Evolutionary conservation across 2,329 filamentous ascomycete species (phyloP), one percentile per base, ranked within the genome.

Genomic region (Paecilomyces niveus): DNA sequence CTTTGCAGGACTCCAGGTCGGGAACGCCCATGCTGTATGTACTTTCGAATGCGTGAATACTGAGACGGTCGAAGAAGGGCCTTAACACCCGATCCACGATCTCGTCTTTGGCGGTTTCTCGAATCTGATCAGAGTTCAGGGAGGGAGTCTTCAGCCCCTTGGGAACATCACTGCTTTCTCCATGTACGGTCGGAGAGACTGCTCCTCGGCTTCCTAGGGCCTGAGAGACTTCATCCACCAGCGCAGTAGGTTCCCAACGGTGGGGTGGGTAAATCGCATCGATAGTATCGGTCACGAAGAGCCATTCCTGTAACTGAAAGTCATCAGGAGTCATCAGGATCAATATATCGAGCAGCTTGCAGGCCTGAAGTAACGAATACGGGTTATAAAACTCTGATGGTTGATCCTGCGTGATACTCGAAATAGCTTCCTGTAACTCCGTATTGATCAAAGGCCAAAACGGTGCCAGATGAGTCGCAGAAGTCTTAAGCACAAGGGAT

Each of bases 271-370:
- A 96, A 33, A 99, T 89, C 1, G 94, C 92, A 67, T 99, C 94
- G 63, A 97, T 92, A 13, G 93, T 97, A 74, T 99, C 94, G 1
- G 92, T 96, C 57, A 99, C 87, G 73, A 96, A 99, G 3, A 97
- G 84, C 94, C 94, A 99, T 78, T 97, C 91, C 68, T 96, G 89
- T n/a, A 97, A 83, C 73, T 97, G 94, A 75, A 97, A 99, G 72
- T 99, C 94, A 65, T 99, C 94, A 0, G 92, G 93, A 3, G 89
- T 88, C 7, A 92, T 81, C 51, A 91, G 87, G 13, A 97, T 83
- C n/a, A 99, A 80, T 21, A 92, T 80, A 68, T 99, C 94, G 3
- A 99, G 82, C 2, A 99, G 82, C 71, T 97, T 99, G 76, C 92
- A 97, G 0, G 92, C 92, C 72, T 99, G 93, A 2, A 99, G 78